Conservation (phyloP, 345 rosid genomes). For the Melastoma malabathricum region DNA sequence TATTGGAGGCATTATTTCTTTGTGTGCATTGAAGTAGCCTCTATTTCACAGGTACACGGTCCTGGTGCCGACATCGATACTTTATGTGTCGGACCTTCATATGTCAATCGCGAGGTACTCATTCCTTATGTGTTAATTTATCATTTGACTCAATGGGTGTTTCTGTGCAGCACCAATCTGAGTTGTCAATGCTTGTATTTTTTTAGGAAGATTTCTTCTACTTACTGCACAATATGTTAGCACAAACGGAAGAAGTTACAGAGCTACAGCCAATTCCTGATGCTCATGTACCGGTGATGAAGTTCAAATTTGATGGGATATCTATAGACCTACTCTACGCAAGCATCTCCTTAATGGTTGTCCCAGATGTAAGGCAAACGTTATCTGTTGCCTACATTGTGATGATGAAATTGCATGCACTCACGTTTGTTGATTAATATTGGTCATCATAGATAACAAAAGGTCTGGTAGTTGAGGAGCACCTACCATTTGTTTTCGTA, state of each 20-base stretch:
- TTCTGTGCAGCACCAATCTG: neutral
- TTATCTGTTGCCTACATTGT: no score
- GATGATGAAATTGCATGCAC: no score
- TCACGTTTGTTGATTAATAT: no score
- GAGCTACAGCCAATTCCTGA: slow-evolving; percentile 92
- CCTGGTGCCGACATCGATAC: slow-evolving; percentile 91
- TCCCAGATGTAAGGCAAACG: slow-evolving; percentile 63
- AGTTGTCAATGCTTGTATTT: slow-evolving; percentile 8
- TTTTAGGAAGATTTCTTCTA: slow-evolving; percentile 75
- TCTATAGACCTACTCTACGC: slow-evolving; percentile 96
- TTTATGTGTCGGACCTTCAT: slow-evolving; percentile 91
- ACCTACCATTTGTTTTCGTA: no score
- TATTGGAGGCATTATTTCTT: no score
- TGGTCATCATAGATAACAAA: no score
- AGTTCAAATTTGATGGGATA: slow-evolving; percentile 82
- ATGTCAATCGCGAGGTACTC: slow-evolving; percentile 69
- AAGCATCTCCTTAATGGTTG: slow-evolving; percentile 60
- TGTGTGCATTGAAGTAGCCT: no score
- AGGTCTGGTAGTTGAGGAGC: no score
- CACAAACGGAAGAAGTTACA: slow-evolving; percentile 69
- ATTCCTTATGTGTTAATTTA: neutral
- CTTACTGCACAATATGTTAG: slow-evolving; percentile 46
- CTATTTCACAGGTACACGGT: slow-evolving; percentile 54
- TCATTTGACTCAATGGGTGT: neutral
- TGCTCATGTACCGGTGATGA: slow-evolving; percentile 97